These are phyloP conservation scores for Zymoseptoria passerinii DNA, from an alignment of 2,329 filamentous ascomycete genomes.

Conservation along the genomic window DNA sequence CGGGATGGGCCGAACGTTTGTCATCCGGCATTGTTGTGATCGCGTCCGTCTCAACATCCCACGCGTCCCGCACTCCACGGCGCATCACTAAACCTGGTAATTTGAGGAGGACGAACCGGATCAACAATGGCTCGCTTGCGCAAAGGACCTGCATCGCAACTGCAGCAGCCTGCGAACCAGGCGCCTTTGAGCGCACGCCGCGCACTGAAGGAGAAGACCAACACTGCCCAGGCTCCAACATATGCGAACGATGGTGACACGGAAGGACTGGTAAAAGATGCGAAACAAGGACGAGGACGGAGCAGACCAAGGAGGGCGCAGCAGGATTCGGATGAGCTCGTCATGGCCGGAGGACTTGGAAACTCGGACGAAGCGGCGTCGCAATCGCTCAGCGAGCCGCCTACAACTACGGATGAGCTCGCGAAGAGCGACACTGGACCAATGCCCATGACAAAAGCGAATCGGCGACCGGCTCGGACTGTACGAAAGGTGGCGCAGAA, in stretches of 20 bases:
- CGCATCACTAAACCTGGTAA: neutral
- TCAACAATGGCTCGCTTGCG: slow-evolving; percentile 22
- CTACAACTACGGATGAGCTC: slow-evolving; percentile 19
- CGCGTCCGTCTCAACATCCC: neutral
- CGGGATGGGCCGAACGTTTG: neutral
- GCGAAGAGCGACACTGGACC: slow-evolving; percentile 17
- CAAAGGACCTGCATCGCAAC: slow-evolving; percentile 16
- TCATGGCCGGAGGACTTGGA: slow-evolving; percentile 26
- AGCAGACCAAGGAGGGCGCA: slow-evolving; percentile 16
- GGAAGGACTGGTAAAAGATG: slow-evolving; percentile 22
- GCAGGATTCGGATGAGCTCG: slow-evolving; percentile 17
- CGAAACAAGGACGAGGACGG: slow-evolving; percentile 17
- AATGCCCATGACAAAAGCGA: slow-evolving; percentile 10
- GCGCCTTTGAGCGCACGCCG: slow-evolving; percentile 12
- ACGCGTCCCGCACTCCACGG: neutral
- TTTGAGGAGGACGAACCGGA: neutral
- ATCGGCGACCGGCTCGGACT: slow-evolving; percentile 18
- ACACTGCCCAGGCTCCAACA: slow-evolving; percentile 16
- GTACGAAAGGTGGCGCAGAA: slow-evolving; percentile 21
- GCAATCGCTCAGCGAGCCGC: slow-evolving; percentile 8
- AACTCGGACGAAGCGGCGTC: slow-evolving; percentile 5
- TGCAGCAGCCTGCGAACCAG: slow-evolving; percentile 6
- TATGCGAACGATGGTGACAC: slow-evolving; percentile 22
- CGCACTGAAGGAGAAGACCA: slow-evolving; percentile 27
- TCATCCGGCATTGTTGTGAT: slow-evolving; percentile 1